Base-by-base conservation (phyloP, 371 early-diverging fungal genomes). In the Mucor saturninus region DNA sequence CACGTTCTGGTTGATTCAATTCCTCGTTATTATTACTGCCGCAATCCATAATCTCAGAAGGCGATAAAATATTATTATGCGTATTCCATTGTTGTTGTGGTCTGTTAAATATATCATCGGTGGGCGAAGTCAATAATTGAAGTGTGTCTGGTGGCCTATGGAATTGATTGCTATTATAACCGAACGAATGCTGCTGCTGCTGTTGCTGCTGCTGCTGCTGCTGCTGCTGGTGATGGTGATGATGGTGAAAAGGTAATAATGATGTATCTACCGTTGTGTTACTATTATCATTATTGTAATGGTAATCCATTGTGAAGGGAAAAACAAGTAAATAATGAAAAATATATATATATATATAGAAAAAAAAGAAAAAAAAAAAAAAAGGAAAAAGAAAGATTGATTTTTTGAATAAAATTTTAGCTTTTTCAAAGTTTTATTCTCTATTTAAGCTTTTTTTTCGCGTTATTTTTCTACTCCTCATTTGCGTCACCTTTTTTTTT, bases 1-100 rank as follows among this genome's bases (percentile, higher is more conserved):
- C 73, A 54, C 71, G 64, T 54, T 73, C 67, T 10, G 63, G 61
- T 28, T 61, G 67, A 49, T 26, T 56, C 10, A 38, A 38, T 28
- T 62, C 62, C n/a, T 62, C 39, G 28, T 30, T 57, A 14, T 30
- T 56, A 21, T 31, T 56, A 35, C 15, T 54, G 21, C 10, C 39
- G 26, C 38, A 50, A 29, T 30, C 31, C 31, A 50, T 50, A 15
- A 30, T 50, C 4, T 50, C 50, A 13, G 28, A 30, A 30, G 50
- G 28, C 26, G 11, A 28, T 48, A 28, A 48, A 48, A 48, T 28
- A 26, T 28, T 48, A 26, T 28, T 48, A 28, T 48, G 48, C 28
- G 50, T 30, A 50, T 10, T 50, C 50, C 50, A 50, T 50, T 50
- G 21, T 21, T 21, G 49, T 28, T 48, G 50, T 13, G 31, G 11